phyloP scores from a whole-genome alignment of 2,329 filamentous ascomycete genomes.

The Arthrobotrys entomopaga region DNA sequence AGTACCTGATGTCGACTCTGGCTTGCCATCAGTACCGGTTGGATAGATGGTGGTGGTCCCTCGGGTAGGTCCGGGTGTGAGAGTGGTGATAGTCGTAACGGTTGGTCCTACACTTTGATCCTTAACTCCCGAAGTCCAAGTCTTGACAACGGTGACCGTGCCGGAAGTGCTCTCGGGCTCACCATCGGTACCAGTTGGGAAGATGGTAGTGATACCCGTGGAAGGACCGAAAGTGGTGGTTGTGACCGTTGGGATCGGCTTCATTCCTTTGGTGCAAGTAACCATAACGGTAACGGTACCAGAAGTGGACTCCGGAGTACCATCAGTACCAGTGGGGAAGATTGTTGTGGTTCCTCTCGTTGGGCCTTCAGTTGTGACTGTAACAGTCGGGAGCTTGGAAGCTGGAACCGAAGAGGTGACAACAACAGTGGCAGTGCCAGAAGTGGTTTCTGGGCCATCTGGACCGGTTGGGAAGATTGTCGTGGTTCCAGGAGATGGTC shows the following conservation, averaged over 20 bases:
- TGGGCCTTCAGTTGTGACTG: background rate
- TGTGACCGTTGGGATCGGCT: background rate
- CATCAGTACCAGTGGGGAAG: background rate
- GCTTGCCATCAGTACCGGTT: background rate
- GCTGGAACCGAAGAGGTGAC: background rate
- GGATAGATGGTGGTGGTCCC: background rate
- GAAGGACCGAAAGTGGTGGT: background rate
- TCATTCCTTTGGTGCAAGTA: background rate
- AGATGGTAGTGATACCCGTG: background rate
- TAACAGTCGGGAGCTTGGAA: background rate
- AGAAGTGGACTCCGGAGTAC: background rate
- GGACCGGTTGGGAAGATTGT: background rate
- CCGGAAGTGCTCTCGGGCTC: background rate
- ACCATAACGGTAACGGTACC: background rate
- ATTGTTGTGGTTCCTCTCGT: background rate
- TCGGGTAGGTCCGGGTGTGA: background rate
- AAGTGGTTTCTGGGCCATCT: background rate
- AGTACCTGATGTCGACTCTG: background rate
- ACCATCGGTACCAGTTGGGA: background rate
- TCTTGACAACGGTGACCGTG: background rate
- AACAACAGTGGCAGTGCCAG: background rate
- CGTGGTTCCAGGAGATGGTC: background rate
- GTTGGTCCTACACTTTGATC: background rate
- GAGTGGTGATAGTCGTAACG: background rate
- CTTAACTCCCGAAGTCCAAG: conserved; percentile 7